A percentile compares a stretch with the other conserved stretches of the same genome.
Evolutionary conservation across 441 rosid genomes (phyloP).

Genomic region (Brassica balearica): DNA sequence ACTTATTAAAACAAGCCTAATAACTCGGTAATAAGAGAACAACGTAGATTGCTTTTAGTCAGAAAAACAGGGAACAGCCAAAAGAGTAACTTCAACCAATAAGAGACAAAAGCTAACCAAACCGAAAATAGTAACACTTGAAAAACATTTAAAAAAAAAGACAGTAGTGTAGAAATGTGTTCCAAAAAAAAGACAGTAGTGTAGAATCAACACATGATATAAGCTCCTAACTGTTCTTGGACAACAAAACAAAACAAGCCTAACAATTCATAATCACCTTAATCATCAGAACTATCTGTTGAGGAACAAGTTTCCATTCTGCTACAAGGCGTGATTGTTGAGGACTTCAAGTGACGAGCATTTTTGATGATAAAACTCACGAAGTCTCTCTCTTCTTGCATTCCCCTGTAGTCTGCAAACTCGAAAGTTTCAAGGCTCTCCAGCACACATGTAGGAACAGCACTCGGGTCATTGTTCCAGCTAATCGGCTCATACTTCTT

Average conservation of each 20-base stretch:
- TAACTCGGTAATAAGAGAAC: too few relatives aligned
- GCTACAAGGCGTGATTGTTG: neutral
- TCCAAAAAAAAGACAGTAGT: neutral
- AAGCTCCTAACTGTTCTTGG: neutral
- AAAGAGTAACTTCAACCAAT: neutral
- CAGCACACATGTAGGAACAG: constrained; percentile 21
- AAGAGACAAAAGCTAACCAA: neutral
- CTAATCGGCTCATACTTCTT: neutral
- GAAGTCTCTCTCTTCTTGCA: constrained; percentile 21
- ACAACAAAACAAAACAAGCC: neutral
- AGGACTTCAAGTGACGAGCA: constrained; percentile 19
- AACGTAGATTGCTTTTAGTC: neutral
- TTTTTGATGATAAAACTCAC: constrained; percentile 11
- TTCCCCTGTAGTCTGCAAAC: constrained; percentile 10
- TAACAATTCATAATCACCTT: neutral
- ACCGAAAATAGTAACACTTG: neutral
- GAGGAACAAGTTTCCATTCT: neutral
- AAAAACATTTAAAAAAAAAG: neutral
- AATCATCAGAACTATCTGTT: neutral
- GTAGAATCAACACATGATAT: neutral
- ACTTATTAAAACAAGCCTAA: too few relatives aligned
- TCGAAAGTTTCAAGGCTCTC: constrained; percentile 24
- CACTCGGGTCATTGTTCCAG: neutral
- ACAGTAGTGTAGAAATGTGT: neutral
- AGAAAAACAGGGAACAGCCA: neutral